phyloP scores from a whole-genome alignment of 2,329 filamentous ascomycete species.

The Pseudocercospora musae region DNA sequence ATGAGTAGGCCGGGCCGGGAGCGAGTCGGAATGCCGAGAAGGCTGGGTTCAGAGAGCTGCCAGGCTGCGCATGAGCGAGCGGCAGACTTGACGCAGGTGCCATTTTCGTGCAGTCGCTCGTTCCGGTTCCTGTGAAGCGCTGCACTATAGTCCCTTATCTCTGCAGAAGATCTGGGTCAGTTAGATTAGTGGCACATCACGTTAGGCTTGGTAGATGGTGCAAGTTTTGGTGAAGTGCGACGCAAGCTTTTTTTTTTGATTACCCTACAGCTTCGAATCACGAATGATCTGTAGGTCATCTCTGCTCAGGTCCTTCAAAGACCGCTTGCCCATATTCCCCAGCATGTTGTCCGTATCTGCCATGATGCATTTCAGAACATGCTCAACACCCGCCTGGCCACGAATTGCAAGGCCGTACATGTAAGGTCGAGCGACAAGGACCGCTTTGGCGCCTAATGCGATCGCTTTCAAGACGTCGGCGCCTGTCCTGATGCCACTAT shows the following conservation, averaged over 20 bases:
- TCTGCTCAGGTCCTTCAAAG: slow-evolving; percentile 19
- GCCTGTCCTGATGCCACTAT: slow-evolving; percentile 51
- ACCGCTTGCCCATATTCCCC: slow-evolving; percentile 22
- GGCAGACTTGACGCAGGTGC: too few species aligned
- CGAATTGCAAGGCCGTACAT: slow-evolving; percentile 59
- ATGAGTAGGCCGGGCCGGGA: neutral
- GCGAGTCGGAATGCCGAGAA: neutral
- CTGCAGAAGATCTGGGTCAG: too few species aligned
- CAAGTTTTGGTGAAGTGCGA: neutral
- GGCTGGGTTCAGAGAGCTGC: neutral
- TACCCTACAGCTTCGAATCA: slow-evolving; percentile 20
- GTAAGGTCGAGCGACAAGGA: slow-evolving; percentile 56
- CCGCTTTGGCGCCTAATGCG: slow-evolving; percentile 56
- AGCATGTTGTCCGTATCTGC: slow-evolving; percentile 26
- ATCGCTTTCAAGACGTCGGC: slow-evolving; percentile 53
- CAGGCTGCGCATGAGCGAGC: too few species aligned
- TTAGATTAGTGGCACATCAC: neutral
- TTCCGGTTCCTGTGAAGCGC: too few species aligned
- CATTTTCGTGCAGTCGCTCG: too few species aligned
- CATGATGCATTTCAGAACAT: slow-evolving; percentile 27
- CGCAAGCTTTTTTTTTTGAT: neutral
- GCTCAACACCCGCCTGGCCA: slow-evolving; percentile 54
- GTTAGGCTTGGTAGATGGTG: neutral
- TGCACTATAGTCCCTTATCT: too few species aligned
- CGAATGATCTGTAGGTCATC: slow-evolving; percentile 20